These are phyloP conservation scores for Lodderomyces theae DNA, from an alignment of 1,139 yeast genomes.

Conservation along the genomic window DNA sequence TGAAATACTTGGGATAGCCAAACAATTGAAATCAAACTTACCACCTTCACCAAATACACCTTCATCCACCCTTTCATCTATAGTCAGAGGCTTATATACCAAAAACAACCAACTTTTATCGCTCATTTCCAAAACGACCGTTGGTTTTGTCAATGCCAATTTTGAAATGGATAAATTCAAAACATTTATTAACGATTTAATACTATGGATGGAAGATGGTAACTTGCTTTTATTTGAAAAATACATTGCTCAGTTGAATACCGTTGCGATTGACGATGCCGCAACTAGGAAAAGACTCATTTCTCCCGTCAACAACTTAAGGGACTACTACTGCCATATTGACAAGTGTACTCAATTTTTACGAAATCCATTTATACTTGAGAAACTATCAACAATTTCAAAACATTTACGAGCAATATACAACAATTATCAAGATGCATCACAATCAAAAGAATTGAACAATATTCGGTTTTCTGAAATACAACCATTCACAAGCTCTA, in stretches of 20 bases:
- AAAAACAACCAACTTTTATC: conserved; percentile 34
- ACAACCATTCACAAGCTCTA: conserved; percentile 26
- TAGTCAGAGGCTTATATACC: conserved; percentile 43
- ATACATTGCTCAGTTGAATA: conserved; percentile 20
- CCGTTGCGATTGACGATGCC: conserved; percentile 9
- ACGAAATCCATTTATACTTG: conserved; percentile 43
- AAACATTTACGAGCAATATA: conserved; percentile 21
- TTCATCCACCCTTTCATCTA: conserved; percentile 25
- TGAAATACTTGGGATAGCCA: conserved; percentile 35
- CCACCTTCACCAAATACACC: not conserved
- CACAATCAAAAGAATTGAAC: conserved; percentile 24
- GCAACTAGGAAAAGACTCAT: conserved; percentile 21
- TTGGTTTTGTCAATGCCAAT: conserved; percentile 17
- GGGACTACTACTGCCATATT: conserved; percentile 26
- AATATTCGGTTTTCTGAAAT: conserved; percentile 38
- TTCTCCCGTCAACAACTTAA: conserved; percentile 34
- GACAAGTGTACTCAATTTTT: conserved; percentile 20
- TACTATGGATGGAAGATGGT: conserved; percentile 39
- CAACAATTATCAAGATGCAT: conserved; percentile 17
- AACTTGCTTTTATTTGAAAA: conserved; percentile 33
- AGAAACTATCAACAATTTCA: conserved; percentile 24
- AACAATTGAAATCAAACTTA: conserved; percentile 27
- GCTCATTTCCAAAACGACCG: conserved; percentile 19
- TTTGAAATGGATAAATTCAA: conserved; percentile 32
- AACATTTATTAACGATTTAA: conserved; percentile 37